Base-by-base conservation (phyloP, 2,329 filamentous ascomycete genomes). In the Sordariomycetes sp. region DNA sequence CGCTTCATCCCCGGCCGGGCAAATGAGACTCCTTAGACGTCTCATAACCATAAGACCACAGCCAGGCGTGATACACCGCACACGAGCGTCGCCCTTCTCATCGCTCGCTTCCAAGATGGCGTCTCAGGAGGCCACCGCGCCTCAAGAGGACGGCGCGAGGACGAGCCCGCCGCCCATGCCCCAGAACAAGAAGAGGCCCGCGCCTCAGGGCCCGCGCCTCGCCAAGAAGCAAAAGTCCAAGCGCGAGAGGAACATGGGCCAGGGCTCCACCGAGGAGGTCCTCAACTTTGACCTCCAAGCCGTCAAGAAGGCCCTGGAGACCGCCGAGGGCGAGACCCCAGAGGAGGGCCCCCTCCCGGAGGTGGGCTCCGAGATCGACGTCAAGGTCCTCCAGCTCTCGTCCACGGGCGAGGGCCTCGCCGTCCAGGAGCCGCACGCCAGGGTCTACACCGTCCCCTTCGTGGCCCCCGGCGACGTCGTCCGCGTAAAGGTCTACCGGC, bases 361-460 rank as follows among this genome's bases (percentile, higher is more conserved):
- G 63, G 77, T 77, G 46, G 88, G 88, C 60, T 80, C 83, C 6
- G 89, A 96, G 69, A 83, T 94, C 48, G 86, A 96, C 57, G 82
- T 97, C 48, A 84, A 87, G n/a, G 86, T 97, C 59, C 72, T 85
- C 7, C 83, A 89, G 63, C 78, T 97, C 37, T 96, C 93, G 0
- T 97, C 93, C 0, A 96, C 90, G 0, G 94, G 94, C 57, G 94
- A 97, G 64, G 94, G 90, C 2, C 80, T 99, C 59, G 94, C 89
- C 3, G 76, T 89, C 59, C 81, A 83, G n/a, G 74, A 82, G 32
- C 51, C 7, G 20, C 22, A 54, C 61, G 4, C 43, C 3, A 80
- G 79, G 60, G 77, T 97, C 70, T 97, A 92, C 67, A 86, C 94
- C 55, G 87, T 97, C 1, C 91, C 93, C 3, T 99, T 97, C 69